A percentile compares a stretch with the other conserved stretches of the same genome.
phyloP scores from a whole-genome alignment of 1,139 yeast species.

The Blastobotrys indianensis region DNA sequence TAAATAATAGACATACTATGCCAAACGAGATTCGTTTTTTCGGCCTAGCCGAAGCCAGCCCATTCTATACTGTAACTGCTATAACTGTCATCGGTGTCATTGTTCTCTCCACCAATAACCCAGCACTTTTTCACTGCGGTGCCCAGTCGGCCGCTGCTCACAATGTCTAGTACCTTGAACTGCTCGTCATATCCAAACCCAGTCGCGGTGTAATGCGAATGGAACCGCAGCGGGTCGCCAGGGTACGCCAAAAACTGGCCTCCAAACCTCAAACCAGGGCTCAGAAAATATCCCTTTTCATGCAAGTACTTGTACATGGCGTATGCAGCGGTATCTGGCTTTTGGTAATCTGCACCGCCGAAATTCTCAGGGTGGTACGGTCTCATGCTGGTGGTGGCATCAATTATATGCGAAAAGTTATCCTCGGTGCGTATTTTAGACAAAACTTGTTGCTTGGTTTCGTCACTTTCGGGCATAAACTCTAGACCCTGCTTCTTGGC shows the following conservation, averaged over 20 bases:
- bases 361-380: not conserved
- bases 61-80: slow-evolving; percentile 36
- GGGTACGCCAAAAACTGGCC: slow-evolving; percentile 87
- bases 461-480: slow-evolving; percentile 12
- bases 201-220: slow-evolving; percentile 75
- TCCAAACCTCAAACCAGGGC: slow-evolving; percentile 90
- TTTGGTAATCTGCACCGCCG: slow-evolving; percentile 14
- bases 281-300: slow-evolving; percentile 45
- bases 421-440: slow-evolving; percentile 14
- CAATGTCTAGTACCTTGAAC: slow-evolving; percentile 46
- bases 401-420: slow-evolving; percentile 17
- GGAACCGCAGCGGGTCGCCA: slow-evolving; percentile 88
- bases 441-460: slow-evolving; percentile 10
- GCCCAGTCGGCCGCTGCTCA: slow-evolving; percentile 83
- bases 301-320: slow-evolving; percentile 43
- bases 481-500: slow-evolving; percentile 11
- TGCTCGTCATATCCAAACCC: slow-evolving; percentile 47
- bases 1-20: too few species aligned
- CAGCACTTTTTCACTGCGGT: slow-evolving; percentile 88
- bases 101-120: slow-evolving; percentile 50
- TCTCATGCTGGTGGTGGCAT: slow-evolving; percentile 15
- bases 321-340: slow-evolving; percentile 19
- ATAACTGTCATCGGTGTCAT: slow-evolving; percentile 23
- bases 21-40: too few species aligned
- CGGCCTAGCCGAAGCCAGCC: slow-evolving; percentile 38